phyloP scores from a whole-genome alignment of 31 red algal genomes.

The Asparagopsis taxiformis region DNA sequence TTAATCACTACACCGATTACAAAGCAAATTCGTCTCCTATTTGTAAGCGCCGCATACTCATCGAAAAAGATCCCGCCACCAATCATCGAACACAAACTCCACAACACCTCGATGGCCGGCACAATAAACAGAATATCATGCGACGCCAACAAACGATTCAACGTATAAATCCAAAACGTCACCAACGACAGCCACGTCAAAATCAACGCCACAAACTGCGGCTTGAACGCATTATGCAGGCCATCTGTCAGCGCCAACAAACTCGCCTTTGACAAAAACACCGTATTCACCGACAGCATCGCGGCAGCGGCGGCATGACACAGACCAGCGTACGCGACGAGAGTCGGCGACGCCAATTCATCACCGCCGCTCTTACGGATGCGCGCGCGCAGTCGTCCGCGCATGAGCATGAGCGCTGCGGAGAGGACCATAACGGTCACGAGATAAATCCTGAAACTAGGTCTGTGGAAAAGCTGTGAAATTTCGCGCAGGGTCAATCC shows the following conservation, averaged over 20 bases:
- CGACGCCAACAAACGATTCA: slow-evolving; percentile 59
- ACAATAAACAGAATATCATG: slow-evolving; percentile 86
- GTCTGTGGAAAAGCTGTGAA: slow-evolving; percentile 39
- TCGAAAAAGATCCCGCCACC: slow-evolving; percentile 84
- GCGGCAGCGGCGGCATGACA: slow-evolving; percentile 67
- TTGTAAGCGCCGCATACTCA: slow-evolving; percentile 54
- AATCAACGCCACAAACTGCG: slow-evolving; percentile 59
- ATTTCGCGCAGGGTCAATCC: slow-evolving; percentile 54
- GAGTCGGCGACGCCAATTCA: slow-evolving; percentile 44
- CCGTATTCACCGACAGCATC: slow-evolving; percentile 76
- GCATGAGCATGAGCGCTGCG: slow-evolving; percentile 30
- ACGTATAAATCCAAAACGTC: slow-evolving; percentile 81
- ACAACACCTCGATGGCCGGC: slow-evolving; percentile 78
- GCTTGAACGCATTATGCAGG: slow-evolving; percentile 55
- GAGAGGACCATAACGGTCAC: slow-evolving; percentile 31
- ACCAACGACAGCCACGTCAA: slow-evolving; percentile 57
- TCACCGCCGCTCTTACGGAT: slow-evolving; percentile 51
- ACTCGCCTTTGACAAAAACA: slow-evolving; percentile 64
- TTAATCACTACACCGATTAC: slow-evolving; percentile 65
- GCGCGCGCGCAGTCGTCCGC: slow-evolving; percentile 7
- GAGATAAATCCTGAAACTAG: slow-evolving; percentile 50
- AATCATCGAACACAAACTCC: slow-evolving; percentile 78
- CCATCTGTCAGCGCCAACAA: slow-evolving; percentile 66
- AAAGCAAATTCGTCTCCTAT: slow-evolving; percentile 37
- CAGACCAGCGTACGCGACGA: slow-evolving; percentile 67